These are phyloP conservation scores for Dendrothele bispora DNA, from an alignment of 768 basidiomycete genomes.

Conservation along the genomic window DNA sequence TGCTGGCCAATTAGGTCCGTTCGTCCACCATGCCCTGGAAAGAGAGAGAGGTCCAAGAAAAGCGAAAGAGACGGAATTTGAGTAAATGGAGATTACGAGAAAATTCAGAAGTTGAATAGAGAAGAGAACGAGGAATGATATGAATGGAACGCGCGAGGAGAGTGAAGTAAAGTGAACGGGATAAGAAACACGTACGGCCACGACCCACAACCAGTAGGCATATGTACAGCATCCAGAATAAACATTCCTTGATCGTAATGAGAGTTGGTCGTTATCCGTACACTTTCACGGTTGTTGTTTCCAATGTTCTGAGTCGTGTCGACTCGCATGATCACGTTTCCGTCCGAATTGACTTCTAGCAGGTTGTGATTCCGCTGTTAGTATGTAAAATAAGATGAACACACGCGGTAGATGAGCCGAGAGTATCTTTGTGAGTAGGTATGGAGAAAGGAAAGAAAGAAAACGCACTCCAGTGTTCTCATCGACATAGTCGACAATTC, in stretches of 20 bases:
- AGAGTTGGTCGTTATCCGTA: conserved; percentile 71
- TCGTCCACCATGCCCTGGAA: conserved; percentile 33
- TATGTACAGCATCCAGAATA: conserved; percentile 78
- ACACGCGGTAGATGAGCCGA: conserved; percentile 6
- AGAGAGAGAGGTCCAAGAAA: neutral
- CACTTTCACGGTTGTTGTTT: conserved; percentile 64
- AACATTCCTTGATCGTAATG: conserved; percentile 68
- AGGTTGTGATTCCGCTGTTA: conserved; percentile 58
- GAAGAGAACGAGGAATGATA: conserved; percentile 21
- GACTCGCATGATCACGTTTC: conserved; percentile 85
- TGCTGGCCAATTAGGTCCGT: conserved; percentile 63
- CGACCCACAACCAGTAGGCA: conserved; percentile 71
- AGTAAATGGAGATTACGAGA: neutral
- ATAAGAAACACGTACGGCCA: conserved; percentile 38
- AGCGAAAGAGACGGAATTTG: too few relatives aligned
- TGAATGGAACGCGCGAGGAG: conserved; percentile 29
- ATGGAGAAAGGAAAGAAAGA: neutral
- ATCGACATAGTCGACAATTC: conserved; percentile 68
- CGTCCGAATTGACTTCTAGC: conserved; percentile 61
- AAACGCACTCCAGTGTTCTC: conserved; percentile 54
- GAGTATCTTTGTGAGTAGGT: neutral
- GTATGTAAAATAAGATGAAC: too few relatives aligned
- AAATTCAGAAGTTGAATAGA: neutral
- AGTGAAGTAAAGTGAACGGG: too few relatives aligned
- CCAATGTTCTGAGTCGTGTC: conserved; percentile 83